A percentile compares a stretch with the other conserved stretches of the same genome.
Conservation (phyloP, 805 yeast species). For the Ogataea trehalophila region DNA sequence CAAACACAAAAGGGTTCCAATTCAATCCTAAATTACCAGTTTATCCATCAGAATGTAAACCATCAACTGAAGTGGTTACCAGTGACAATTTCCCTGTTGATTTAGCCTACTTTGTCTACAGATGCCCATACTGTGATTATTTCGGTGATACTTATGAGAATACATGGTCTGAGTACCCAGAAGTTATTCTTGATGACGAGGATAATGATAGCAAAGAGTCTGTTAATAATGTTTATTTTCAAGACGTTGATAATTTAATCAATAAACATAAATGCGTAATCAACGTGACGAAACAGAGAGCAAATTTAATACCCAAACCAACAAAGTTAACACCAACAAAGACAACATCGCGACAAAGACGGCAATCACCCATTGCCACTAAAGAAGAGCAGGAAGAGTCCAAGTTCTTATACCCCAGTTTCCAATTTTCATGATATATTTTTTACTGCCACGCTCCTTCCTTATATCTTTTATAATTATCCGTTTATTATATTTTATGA, state of each 20-base stretch:
- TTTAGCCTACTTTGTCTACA: conserved; percentile 17
- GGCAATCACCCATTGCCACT: not conserved
- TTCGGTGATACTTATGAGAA: not conserved
- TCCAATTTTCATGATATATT: conserved; percentile 9
- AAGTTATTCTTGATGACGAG: conserved; percentile 3
- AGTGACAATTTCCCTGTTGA: conserved; percentile 23
- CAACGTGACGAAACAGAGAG: no score
- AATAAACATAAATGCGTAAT: not conserved
- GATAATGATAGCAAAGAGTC: not conserved
- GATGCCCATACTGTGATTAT: conserved; percentile 18
- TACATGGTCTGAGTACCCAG: not conserved
- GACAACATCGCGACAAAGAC: not conserved
- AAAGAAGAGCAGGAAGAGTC: not conserved
- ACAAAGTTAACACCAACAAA: no score
- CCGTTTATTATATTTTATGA: not conserved
- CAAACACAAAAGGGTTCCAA: conserved; percentile 12
- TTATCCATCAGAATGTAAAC: conserved; percentile 10
- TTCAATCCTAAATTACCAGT: conserved; percentile 19
- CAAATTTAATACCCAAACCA: no score
- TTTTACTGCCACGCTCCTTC: not conserved
- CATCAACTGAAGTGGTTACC: conserved; percentile 15
- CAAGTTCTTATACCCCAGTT: conserved; percentile 4
- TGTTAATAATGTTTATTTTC: not conserved
- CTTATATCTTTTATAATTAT: no score
- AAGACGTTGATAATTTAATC: not conserved